Percentiles rank a stretch among this genome's conserved stretches.
These are phyloP conservation scores for Purpureocillium takamizusanense DNA, from an alignment of 2,329 filamentous ascomycete genomes.

Conservation along the genomic window DNA sequence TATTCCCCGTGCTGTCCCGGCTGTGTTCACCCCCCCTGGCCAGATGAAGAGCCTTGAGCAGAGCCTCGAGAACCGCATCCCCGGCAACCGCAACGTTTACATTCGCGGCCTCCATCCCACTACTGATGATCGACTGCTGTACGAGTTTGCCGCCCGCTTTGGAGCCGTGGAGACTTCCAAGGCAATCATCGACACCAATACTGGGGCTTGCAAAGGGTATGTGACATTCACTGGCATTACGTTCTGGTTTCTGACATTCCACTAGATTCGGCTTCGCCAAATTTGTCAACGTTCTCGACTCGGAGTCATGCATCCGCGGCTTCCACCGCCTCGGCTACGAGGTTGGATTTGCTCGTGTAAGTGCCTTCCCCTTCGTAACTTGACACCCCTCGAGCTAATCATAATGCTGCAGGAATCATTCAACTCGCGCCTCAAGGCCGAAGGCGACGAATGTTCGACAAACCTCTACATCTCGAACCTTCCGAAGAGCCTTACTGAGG, in stretches of 20 bases:
- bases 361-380: conserved; percentile 16
- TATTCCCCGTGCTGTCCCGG: conserved; percentile 82
- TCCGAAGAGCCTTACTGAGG: conserved; percentile 84
- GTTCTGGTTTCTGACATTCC: conserved; percentile 3
- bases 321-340: conserved; percentile 94
- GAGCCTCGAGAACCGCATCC: conserved; percentile 83
- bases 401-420: conserved; percentile 69
- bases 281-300: conserved; percentile 78
- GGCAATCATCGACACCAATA: conserved; percentile 93
- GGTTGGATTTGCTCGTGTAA: conserved; percentile 88
- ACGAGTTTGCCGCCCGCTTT: conserved; percentile 76
- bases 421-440: conserved; percentile 94
- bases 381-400: conserved; percentile 8
- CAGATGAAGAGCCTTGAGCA: conserved; percentile 86
- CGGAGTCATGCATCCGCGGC: conserved; percentile 90
- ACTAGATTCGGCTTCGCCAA: conserved; percentile 97
- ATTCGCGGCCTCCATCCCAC: conserved; percentile 93
- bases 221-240: conserved; percentile 14
- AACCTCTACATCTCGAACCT: conserved; percentile 98
- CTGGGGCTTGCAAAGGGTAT: conserved; percentile 92
- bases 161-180: conserved; percentile 94
- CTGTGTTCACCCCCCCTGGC: conserved; percentile 76
- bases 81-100: conserved; percentile 95
- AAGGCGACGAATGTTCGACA: conserved; percentile 81
- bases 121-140: conserved; percentile 84